Evolutionary conservation across 768 basidiomycete species (phyloP).

Genomic region (Phlebiopsis gigantea): DNA sequence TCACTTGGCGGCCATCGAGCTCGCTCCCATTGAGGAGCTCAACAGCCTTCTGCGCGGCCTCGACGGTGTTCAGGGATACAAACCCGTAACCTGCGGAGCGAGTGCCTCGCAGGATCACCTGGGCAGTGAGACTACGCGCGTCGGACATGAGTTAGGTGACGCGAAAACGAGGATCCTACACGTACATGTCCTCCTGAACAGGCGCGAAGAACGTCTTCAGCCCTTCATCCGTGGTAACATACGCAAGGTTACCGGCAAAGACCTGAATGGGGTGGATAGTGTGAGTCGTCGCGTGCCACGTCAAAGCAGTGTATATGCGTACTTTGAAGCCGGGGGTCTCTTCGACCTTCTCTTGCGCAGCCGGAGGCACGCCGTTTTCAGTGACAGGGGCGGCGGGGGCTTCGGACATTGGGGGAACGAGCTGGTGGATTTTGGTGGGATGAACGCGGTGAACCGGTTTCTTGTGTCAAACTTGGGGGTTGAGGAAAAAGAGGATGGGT

Average conservation of each 20-base stretch:
- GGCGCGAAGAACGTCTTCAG: conserved; percentile 92
- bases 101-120: conserved; percentile 80
- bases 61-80: conserved; percentile 74
- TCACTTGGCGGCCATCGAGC: conserved; percentile 83
- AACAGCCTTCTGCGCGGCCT: conserved; percentile 84
- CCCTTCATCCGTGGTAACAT: conserved; percentile 90
- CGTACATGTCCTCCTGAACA: conserved; percentile 83
- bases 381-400: conserved; percentile 82
- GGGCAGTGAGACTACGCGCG: conserved; percentile 62
- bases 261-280: conserved; percentile 44
- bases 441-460: conserved; percentile 83
- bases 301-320: conserved; percentile 17
- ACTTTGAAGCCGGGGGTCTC: conserved; percentile 83
- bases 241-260: conserved; percentile 95
- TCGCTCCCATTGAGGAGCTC: conserved; percentile 81
- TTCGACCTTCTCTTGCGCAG: conserved; percentile 65
- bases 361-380: conserved; percentile 80
- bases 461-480: conserved; percentile 83
- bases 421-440: conserved; percentile 48
- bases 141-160: conserved; percentile 11
- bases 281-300: conserved; percentile 20
- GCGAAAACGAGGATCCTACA: conserved; percentile 27
- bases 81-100: conserved; percentile 93
- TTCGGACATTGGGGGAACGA: conserved; percentile 76
- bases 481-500: conserved; percentile 47